Conservation (phyloP, 2,329 filamentous ascomycete species). For the Apiospora marii region DNA sequence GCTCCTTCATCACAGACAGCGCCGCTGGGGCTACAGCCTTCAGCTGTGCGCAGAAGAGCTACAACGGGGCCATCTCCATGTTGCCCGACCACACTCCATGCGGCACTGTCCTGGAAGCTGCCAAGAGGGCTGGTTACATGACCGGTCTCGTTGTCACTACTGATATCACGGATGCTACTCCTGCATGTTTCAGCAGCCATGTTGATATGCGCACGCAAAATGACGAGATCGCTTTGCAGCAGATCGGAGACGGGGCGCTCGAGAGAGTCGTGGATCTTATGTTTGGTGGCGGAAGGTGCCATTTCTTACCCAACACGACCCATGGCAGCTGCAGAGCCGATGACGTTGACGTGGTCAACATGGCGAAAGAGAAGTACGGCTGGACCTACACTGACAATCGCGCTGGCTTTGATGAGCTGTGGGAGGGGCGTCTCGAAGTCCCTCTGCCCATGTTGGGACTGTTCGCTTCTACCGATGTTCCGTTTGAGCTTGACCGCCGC, state of each 20-base stretch:
- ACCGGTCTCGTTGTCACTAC: conserved; percentile 97
- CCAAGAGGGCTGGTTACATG: conserved; percentile 88
- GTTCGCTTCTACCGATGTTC: conserved; percentile 83
- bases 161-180: conserved; percentile 92
- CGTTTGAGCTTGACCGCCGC: conserved; percentile 90
- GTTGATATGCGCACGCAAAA: conserved; percentile 82
- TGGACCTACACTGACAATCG: conserved; percentile 82
- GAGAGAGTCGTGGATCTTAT: conserved; percentile 91
- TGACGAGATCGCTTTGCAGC: conserved; percentile 90
- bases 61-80: conserved; percentile 95
- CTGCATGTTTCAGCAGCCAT: conserved; percentile 92
- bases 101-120: conserved; percentile 91
- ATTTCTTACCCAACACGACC: conserved; percentile 86
- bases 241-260: conserved; percentile 86
- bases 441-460: conserved; percentile 86
- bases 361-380: conserved; percentile 77
- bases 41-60: conserved; percentile 90
- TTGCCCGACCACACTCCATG: conserved; percentile 86
- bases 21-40: conserved; percentile 98
- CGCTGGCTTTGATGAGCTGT: conserved; percentile 77
- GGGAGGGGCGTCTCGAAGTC: conserved; percentile 67
- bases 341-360: conserved; percentile 73
- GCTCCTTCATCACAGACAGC: conserved; percentile 89
- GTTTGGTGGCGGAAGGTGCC: conserved; percentile 90
- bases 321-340: conserved; percentile 84